Conservation (phyloP, 108 stramenopile species). For the Conticribra weissflogii region DNA sequence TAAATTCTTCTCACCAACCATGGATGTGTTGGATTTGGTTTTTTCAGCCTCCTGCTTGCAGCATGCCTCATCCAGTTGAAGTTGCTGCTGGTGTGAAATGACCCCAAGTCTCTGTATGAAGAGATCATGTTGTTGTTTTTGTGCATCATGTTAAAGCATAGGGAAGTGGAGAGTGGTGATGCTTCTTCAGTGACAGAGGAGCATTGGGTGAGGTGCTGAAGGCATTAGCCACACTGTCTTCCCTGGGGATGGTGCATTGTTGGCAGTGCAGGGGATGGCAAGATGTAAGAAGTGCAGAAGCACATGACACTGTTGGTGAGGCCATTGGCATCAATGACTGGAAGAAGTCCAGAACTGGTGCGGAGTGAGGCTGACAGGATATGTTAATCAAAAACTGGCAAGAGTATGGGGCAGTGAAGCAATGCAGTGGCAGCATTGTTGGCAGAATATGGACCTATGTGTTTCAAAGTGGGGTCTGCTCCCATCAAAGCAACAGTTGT, state of each 20-base stretch:
- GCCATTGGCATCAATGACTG: constrained; percentile 8
- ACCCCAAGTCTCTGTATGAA: background rate
- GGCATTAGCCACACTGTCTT: background rate
- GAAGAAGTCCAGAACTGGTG: constrained; percentile 13
- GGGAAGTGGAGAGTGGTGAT: constrained; percentile 5
- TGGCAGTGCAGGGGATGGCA: constrained; percentile 2
- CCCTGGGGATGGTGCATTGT: background rate
- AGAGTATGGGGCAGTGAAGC: constrained; percentile 21
- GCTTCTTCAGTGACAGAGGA: background rate
- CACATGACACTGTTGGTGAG: constrained; percentile 4
- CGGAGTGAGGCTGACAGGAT: constrained; percentile 9
- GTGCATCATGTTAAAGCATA: background rate
- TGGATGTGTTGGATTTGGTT: background rate
- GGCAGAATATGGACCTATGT: background rate
- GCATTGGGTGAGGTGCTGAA: constrained; percentile 6
- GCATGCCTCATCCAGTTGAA: constrained; percentile 1
- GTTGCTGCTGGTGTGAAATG: constrained; percentile 19
- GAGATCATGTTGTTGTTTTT: constrained; percentile 1
- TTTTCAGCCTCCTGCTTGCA: too few species aligned
- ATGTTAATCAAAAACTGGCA: constrained; percentile 4
- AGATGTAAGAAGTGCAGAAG: constrained; percentile 8
- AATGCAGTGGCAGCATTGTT: constrained; percentile 1
- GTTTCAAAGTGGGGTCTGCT: background rate
- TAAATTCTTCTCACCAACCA: constrained; percentile 13
- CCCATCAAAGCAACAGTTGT: background rate